These are phyloP conservation scores for Helianthus annuus DNA, from an alignment of 129 eudicot genomes.

Conservation along the genomic window DNA sequence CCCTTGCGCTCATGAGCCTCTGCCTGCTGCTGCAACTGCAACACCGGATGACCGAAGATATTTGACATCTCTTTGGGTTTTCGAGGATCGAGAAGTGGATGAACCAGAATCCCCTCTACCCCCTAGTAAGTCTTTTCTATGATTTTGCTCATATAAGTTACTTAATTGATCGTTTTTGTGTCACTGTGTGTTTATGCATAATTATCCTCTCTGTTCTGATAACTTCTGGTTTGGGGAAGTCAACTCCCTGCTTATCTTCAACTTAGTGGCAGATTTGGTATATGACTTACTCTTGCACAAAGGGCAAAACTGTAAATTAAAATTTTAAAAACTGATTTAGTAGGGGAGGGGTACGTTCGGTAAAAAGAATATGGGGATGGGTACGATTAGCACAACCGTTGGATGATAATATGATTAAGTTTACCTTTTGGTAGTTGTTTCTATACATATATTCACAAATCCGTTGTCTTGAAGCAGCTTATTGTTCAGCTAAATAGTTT, in stretches of 20 bases:
- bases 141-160: not conserved
- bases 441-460: not conserved
- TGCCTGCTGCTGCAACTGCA: not conserved
- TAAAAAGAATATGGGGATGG: too few species aligned
- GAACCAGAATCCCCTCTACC: not conserved
- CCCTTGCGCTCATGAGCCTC: not conserved
- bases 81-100: not conserved
- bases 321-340: too few species aligned
- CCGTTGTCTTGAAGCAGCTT: too few species aligned
- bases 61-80: constrained; percentile 6
- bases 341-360: too few species aligned
- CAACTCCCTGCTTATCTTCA: too few species aligned
- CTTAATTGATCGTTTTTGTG: too few species aligned
- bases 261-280: too few species aligned
- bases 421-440: not conserved
- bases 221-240: not conserved
- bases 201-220: too few species aligned
- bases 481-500: too few species aligned
- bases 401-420: not conserved
- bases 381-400: too few species aligned
- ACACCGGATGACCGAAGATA: not conserved
- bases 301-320: not conserved
- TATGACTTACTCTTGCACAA: too few species aligned
- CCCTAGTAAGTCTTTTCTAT: not conserved
- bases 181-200: too few species aligned